Base-by-base conservation (phyloP, 1,284 basidiomycete species). In the Pisolithus thermaeus region DNA sequence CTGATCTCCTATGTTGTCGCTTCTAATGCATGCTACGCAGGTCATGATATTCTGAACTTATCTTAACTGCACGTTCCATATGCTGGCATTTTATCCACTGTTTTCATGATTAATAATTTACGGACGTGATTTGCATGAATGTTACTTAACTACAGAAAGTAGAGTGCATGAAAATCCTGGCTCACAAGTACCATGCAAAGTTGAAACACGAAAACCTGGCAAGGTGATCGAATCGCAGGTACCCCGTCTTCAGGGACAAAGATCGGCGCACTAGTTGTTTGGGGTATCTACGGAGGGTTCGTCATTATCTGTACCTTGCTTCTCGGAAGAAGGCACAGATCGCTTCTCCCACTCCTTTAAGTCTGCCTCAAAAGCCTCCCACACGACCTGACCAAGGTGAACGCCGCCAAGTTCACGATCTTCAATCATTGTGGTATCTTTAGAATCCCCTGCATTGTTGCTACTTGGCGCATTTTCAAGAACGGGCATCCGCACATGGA, bases 331-430 rank as follows among this genome's bases (percentile, higher is more conserved):
- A 18, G 58, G 52, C 14, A 69, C 62, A 35, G 73, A 64, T 18
- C 57, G 69, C 54, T 66, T 70, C 59, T 85, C 82, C 84, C 84
- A 87, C 38, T 63, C 67, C 65, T 82, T 85, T 59, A 87, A 61
- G 36, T 74, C 78, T 27, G 59, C 70, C 64, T 88, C 87, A 58
- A 83, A 84, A 49, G 75, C 75, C 69, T 90, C 87, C 87, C 87
- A 90, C 1, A 89, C 78, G 11, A 77, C 64, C 56, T 83, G 70
- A 4, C 87, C 87, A 20, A 80, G 73, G 11, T 72, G 66, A 62
- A 87, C 83, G 0, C 84, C 83, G 23, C 86, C 86, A 30, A 83
- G 71, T 56, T 87, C 84, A 2, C 77, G 76, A 57, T 87, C 85
- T 57, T 86, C 80, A 18, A 70, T 65, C 28, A 81, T 66, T 23